Evolutionary conservation across 139 green algal species (phyloP).

Genomic region (Yamagishiella unicocca): DNA sequence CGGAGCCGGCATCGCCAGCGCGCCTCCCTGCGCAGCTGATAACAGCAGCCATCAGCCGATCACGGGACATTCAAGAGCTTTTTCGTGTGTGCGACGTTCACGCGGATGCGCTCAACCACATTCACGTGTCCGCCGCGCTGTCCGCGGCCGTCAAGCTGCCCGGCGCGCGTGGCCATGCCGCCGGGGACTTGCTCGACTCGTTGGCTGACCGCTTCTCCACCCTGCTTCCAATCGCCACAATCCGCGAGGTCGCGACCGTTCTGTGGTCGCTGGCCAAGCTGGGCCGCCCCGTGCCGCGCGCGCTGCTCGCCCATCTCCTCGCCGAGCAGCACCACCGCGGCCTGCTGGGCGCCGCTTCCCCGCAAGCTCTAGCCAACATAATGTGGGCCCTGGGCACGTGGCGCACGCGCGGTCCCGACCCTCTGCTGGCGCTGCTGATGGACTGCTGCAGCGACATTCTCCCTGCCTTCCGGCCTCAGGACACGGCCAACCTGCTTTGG

Average conservation of each 20-base stretch:
- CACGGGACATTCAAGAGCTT: not conserved
- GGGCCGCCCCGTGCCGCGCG: not conserved
- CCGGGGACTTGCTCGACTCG: not conserved
- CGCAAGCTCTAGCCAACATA: conserved; percentile 21
- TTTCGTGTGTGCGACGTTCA: not conserved
- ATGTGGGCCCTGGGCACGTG: conserved; percentile 36
- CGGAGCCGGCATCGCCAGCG: not conserved
- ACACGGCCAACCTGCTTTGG: conserved; percentile 49
- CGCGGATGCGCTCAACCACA: conserved; percentile 13
- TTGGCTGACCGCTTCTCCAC: not conserved
- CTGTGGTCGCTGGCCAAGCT: conserved; percentile 35
- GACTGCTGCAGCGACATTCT: not conserved
- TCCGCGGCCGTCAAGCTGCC: conserved; percentile 10
- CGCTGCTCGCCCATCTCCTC: not conserved
- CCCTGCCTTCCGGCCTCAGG: conserved; percentile 24
- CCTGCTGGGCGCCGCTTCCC: not conserved
- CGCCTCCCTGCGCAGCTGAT: not conserved
- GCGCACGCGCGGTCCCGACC: not conserved
- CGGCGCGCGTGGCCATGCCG: not conserved
- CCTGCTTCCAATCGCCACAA: not conserved
- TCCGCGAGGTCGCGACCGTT: conserved; percentile 11
- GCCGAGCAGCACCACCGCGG: not conserved
- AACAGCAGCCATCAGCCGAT: not conserved
- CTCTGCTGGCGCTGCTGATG: conserved; percentile 7
- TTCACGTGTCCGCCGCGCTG: conserved; percentile 13